These are phyloP conservation scores for Lentinula sp. DNA, from an alignment of 768 basidiomycete species.

Conservation along the genomic window DNA sequence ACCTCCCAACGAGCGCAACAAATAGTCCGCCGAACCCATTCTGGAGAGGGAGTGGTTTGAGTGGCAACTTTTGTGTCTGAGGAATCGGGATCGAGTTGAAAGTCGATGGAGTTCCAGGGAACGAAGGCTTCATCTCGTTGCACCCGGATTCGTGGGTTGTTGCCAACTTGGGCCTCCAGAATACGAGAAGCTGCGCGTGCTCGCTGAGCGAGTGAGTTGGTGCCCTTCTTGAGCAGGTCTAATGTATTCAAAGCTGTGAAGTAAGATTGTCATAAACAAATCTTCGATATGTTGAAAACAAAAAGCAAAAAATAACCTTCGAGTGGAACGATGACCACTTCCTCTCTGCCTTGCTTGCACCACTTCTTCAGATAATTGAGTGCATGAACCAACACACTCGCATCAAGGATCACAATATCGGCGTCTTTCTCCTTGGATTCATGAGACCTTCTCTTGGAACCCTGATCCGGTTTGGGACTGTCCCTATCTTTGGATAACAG, in stretches of 20 bases:
- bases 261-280: neutral
- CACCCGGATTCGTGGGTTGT: constrained; percentile 74
- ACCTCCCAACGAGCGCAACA: constrained; percentile 78
- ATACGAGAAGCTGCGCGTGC: constrained; percentile 86
- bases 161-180: constrained; percentile 81
- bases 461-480: constrained; percentile 10
- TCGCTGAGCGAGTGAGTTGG: constrained; percentile 67
- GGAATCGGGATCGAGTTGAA: constrained; percentile 31
- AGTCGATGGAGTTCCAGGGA: constrained; percentile 68
- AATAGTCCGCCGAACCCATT: constrained; percentile 81
- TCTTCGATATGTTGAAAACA: neutral
- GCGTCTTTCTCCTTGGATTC: constrained; percentile 48
- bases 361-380: constrained; percentile 77
- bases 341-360: constrained; percentile 71
- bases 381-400: constrained; percentile 76
- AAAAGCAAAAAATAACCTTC: constrained; percentile 55
- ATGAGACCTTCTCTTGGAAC: constrained; percentile 20
- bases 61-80: constrained; percentile 15
- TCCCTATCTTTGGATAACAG: constrained; percentile 8
- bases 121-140: constrained; percentile 81
- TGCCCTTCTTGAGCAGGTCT: constrained; percentile 90
- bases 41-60: constrained; percentile 44
- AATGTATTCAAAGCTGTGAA: constrained; percentile 78
- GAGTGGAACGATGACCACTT: constrained; percentile 77
- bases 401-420: constrained; percentile 73